Base-by-base conservation (phyloP, 345 rosid species). In the Hypericum androsaemum region DNA sequence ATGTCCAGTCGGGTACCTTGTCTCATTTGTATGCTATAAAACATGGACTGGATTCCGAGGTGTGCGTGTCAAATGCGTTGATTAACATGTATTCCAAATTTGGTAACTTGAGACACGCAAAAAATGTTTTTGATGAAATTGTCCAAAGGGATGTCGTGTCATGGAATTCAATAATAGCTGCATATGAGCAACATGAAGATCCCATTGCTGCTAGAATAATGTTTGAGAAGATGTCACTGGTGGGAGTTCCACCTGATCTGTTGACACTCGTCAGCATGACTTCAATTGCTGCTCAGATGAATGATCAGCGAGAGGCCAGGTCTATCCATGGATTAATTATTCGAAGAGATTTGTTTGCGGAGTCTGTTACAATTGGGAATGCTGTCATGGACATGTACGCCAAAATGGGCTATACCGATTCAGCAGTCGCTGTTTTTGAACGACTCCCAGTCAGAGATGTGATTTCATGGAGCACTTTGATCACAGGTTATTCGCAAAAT, bases 391-490 rank as follows among this genome's bases (percentile, higher is more conserved):
- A 82, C 64, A 85, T 88, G 97, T 88, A 85, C 68, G 84, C 95
- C 42, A 88, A 88, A 73, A 77, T 87, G 68, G 82, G 80, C 53
- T 61, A 64, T 71, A 74, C 79, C 12, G 85, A 88, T 42, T 71
- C 69, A 63, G 90, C 90, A 17, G 48, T 72, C 52, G 88, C 73
- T 56, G 81, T 83, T 56, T 88, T 88, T 62, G 71, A 80, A 62
- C 52, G 49, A 53, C 80, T 81, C 59, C 82, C 76, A 0, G 57
- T 69, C 54, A 88, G 83, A 74, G 74, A 88, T 68, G 87, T 80
- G 41, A 81, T 85, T 41, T 85, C 95, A 38, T 89, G 95, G 95
- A 89, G 86, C 62, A 82, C 89, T 10, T 74, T 89, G 81, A 81
- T 86, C 65, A 64, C 82, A 62, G 87, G 92, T 51, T 83, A 66